Base-by-base conservation (phyloP, 176 grass and related monocot species). In the Calamus simplicifolius region DNA sequence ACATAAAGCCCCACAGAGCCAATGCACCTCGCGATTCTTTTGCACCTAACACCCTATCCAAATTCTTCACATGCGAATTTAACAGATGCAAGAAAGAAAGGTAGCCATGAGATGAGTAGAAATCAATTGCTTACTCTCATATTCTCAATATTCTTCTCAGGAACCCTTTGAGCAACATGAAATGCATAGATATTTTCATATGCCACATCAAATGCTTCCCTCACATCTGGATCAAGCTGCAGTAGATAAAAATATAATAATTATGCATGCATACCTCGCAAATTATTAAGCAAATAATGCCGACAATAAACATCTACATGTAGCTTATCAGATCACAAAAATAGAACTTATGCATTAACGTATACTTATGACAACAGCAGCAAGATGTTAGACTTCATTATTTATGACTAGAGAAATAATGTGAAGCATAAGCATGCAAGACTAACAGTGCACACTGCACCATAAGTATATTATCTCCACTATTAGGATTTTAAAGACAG, bases 161-260 rank as follows among this genome's bases (percentile, higher is more conserved):
- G 87, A 65, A 75, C 25, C 66, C 74, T 97, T 80, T 97, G 92
- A 12, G 83, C 77, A 63, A 57, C 71, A 77, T 97, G 92, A 69
- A 97, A 97, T 70, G 87, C 87, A 78, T 97, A 97, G 54, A 97
- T 97, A 73, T 97, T 97, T 29, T 87, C 69, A 70, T 97, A 97
- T 26, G 92, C 92, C 64, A 97, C 80, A 30, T 97, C 81, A 18
- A 97, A 97, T 77, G 92, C 78, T 85, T 88, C 75, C 72, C 82
- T 88, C 38, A 97, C 84, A 63, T 67, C 81, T 66, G 87, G 87
- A 73, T 97, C 92, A 88, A 91, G 84, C 92, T 97, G 72, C 61
- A 87, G 27, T 56, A 43, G 35, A 43, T 10, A 43, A 43, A 43
- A 1, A 43, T 12, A 43, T 43, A 43, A 43, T 43, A 43, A 12